Base-by-base conservation (phyloP, 2,329 filamentous ascomycete genomes). In the Cordyceps pruinosa region DNA sequence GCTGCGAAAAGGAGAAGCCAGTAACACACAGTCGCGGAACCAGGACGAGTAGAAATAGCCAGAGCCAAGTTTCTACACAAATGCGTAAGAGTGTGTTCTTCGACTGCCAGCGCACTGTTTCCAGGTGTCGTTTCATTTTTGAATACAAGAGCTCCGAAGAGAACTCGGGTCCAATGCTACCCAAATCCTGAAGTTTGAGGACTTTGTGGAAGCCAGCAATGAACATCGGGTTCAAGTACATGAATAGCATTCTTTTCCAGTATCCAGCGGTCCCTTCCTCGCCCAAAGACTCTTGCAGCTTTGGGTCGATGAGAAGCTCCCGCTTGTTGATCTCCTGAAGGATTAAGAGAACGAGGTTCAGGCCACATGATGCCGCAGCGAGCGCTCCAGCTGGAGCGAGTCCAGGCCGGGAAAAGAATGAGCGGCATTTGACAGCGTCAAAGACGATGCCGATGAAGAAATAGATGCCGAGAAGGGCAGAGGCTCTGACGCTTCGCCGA, bases 171-270 rank as follows among this genome's bases (percentile, higher is more conserved):
- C 48, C 48, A 19, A 51, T 30, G n/a, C 21, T 51, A 17, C 25
- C 17, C 17, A 51, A 5, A 10, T 51, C 48, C 2, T 30, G 3
- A 7, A 51, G 13, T 9, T 13, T 30, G 35, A 51, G 48, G 32
- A 41, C 26, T 1, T 32, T 41, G 34, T 17, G 37, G n/a, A 41
- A 51, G 1, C 48, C 48, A 2, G 34, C 10, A 17, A 51, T 15
- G 17, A 51, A 23, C 35, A 41, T 41, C 1, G 48, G 48, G 25
- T 51, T 41, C 17, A 51, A n/a, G 8, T 42, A 51, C 1, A 17
- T 23, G 25, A 51, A 51, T n/a, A 51, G 13, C 26, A 30, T 41
- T 51, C 48, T 30, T 21, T 51, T 51, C 48, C 48, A 51, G 12
- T 41, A 51, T 15, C 48, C 48, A 21, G 35, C 8, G n/a, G 35